Evolutionary conservation across 805 yeast species (phyloP), one percentile per base, ranked within the genome.

Genomic region (Torulaspora franciscae): DNA sequence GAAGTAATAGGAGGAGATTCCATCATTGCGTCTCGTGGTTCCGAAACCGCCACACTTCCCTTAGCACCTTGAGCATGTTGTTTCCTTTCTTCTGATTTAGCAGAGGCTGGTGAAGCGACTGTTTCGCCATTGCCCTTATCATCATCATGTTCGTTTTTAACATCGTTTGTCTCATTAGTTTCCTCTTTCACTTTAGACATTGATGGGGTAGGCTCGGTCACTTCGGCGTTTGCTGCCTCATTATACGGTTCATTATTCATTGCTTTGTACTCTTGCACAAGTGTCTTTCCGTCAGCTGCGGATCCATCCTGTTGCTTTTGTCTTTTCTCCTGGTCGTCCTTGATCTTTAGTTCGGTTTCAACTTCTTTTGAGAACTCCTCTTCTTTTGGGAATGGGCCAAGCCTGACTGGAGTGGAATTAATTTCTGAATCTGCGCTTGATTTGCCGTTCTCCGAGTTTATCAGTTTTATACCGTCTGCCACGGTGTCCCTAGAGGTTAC

Each of bases 301-400:
- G 40, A 26, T 8, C 40, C 43, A 25, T 44, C 47, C 37, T 26
- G 43, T 25, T 37, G 29, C 62, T 59, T 52, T 55, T 38, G 56
- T 62, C 74, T 59, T 70, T 67, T 66, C 51, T 74, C 79, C 46
- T 77, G 72, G 33, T 80, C 86, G 64, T 93, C 97, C 61, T 80
- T 82, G 47, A 81, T 79, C 59, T 83, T 81, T 48, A 93, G 70
- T 61, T 87, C 95, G 1, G 89, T 80, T 62, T 84, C 89, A 23
- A 93, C 77, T 62, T 93, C 99, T 55, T 82, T 81, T 35, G 79
- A 74, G 54, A 85, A 85, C 37, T 88, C 96, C 7, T 88, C 82
- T 50, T 90, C 97, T 61, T 83, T 69, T 13, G 98, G 99, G 56
- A 85, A 71, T 48, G 79, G 79, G 1, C 98, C 98, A 37, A 93